Base-by-base conservation (phyloP, 2,329 filamentous ascomycete genomes). In the Mycosphaerella sp. region DNA sequence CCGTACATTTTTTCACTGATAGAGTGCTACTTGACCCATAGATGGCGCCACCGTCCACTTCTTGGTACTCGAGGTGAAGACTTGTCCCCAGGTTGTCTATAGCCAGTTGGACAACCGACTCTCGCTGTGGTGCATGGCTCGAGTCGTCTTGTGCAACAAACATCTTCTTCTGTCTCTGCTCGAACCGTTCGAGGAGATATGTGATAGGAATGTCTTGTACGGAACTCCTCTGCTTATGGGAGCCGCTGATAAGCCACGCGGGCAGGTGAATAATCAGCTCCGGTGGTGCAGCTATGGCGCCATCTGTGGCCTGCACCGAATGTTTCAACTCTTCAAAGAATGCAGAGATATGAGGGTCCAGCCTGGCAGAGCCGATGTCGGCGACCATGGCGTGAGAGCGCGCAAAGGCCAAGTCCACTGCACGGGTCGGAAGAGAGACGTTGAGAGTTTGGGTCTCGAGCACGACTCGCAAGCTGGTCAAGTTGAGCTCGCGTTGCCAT, bases 151-250 rank as follows among this genome's bases (percentile, higher is more conserved):
- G 6, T 38, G n/a, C 9, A 53, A 17, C 5, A 43, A 26, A 26
- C 41, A 34, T 14, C 53, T 29, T 32, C 55, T 54, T n/a, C 32
- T 7, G 39, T 5, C 55, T 54, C 36, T 65, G 62, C 59, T 67
- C 65, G 36, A 67, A 63, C 8, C 63, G 56, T 23, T 66, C 64
- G 32, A 67, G 59, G 6, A 65, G 23, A 47, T 69, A 68, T 12
- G 50, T 48, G 12, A 63, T 49, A 2, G 57, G 23, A 5, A 55
- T 29, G 29, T 58, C 58, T 48, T 53, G 23, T 9, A 45, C 17
- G 17, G 32, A 21, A 21, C 26, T 12, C 6, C n/a, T 14, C 11
- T 3, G 40, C 40, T 43, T 10, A 17, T 17, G 17, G 14, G 17
- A 34, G 12, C 34, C 40, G 4, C 51, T 14, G 14, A 56, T 39